Percentiles rank a stretch among this genome's conserved stretches.
phyloP scores from a whole-genome alignment of 1,284 basidiomycete species.

The Earliella scabrosa region DNA sequence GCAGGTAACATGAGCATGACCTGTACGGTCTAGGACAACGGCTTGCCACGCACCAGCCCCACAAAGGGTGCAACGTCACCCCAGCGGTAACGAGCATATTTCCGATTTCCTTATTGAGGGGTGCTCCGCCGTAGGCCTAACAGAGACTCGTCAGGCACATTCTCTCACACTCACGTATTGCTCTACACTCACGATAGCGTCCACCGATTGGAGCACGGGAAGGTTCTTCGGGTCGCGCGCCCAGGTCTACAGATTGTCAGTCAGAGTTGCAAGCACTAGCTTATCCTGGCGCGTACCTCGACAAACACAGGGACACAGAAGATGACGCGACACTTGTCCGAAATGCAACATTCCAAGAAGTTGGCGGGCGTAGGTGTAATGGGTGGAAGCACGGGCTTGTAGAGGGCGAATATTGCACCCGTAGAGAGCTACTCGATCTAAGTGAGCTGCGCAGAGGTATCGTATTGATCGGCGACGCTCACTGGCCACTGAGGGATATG shows the following conservation, averaged over 20 bases:
- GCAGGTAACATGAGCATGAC: too few relatives aligned
- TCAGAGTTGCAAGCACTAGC: neutral
- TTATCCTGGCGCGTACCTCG: too few relatives aligned
- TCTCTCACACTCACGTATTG: neutral
- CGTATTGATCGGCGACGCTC: too few relatives aligned
- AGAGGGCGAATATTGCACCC: conserved; percentile 32
- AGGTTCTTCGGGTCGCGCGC: conserved; percentile 18
- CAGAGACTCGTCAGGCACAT: neutral
- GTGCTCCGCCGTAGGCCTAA: conserved; percentile 21
- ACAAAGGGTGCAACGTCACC: conserved; percentile 15
- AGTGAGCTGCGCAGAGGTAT: too few relatives aligned
- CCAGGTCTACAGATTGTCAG: too few relatives aligned
- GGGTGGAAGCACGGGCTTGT: conserved; percentile 29
- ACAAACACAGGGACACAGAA: conserved; percentile 34
- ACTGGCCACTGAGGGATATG: conserved; percentile 12
- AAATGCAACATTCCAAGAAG: conserved; percentile 24
- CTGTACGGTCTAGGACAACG: too few relatives aligned
- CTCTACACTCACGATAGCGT: conserved; percentile 23
- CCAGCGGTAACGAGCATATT: conserved; percentile 16
- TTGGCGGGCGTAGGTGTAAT: conserved; percentile 31
- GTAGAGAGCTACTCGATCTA: conserved; percentile 32
- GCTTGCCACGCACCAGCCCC: conserved; percentile 18
- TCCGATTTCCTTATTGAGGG: conserved; percentile 23
- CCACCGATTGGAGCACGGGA: conserved; percentile 11
- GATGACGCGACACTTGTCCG: conserved; percentile 26